Conservation (phyloP, 2,329 filamentous ascomycete species). For the Venturia carpophila region DNA sequence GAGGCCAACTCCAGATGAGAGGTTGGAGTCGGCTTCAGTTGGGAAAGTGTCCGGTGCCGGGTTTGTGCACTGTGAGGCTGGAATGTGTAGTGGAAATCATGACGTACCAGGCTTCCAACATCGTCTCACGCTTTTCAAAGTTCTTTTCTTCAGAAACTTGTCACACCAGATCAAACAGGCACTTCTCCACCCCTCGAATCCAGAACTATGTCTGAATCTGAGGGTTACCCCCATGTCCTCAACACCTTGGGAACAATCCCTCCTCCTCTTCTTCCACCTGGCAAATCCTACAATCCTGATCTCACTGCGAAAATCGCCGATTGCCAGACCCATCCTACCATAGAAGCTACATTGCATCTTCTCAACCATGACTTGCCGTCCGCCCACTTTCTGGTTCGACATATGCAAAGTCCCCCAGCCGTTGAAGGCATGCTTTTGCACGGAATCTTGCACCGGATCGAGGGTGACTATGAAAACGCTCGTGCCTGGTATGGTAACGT, state of each 20-base stretch:
- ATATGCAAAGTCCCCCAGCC: constrained; percentile 44
- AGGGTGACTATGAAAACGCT: constrained; percentile 44
- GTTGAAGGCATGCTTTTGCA: constrained; percentile 47
- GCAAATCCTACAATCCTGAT: not conserved
- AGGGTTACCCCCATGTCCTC: not conserved
- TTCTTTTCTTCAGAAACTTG: not conserved
- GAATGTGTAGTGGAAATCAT: not conserved
- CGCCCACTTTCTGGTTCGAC: constrained; percentile 46
- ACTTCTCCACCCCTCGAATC: not conserved
- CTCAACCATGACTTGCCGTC: constrained; percentile 43
- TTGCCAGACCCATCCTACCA: constrained; percentile 38
- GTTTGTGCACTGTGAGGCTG: not conserved
- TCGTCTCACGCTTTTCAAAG: not conserved
- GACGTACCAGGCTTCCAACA: not conserved
- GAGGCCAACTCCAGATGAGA: too few species aligned
- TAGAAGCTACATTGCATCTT: constrained; percentile 45
- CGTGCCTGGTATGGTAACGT: constrained; percentile 44
- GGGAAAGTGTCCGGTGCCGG: too few species aligned
- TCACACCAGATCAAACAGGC: not conserved
- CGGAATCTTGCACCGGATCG: constrained; percentile 43
- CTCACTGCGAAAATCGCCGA: constrained; percentile 15
- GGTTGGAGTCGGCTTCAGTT: too few species aligned
- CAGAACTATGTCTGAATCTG: not conserved
- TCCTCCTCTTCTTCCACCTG: constrained; percentile 14
- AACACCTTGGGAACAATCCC: not conserved